A percentile compares a stretch with the other conserved stretches of the same genome.
Conservation (phyloP, 2,329 filamentous ascomycete genomes). For the Neopestalotiopsis clavispora region DNA sequence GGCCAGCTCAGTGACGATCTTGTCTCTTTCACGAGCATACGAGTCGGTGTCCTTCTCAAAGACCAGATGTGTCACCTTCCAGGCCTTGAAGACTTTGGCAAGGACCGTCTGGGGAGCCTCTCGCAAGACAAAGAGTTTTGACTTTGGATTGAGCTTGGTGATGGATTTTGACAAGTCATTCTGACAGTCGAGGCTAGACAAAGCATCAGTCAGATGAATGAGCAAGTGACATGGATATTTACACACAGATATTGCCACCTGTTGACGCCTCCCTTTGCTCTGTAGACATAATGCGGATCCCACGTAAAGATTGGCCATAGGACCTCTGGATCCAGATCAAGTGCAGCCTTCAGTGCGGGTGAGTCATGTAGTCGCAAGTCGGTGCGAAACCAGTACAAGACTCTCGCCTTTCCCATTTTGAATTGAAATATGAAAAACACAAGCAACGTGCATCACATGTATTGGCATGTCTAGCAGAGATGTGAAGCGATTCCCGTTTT, state of each 20-base stretch:
- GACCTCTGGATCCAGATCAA: slow-evolving; percentile 70
- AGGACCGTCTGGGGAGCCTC: slow-evolving; percentile 75
- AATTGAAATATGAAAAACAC: background rate
- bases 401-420: slow-evolving; percentile 49
- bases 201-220: slow-evolving; percentile 16
- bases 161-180: slow-evolving; percentile 71
- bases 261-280: slow-evolving; percentile 71
- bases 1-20: slow-evolving; percentile 61
- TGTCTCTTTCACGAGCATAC: slow-evolving; percentile 70
- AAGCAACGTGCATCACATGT: background rate
- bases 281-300: slow-evolving; percentile 82
- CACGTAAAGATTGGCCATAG: slow-evolving; percentile 81
- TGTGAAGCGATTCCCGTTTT: background rate
- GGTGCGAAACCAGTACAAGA: slow-evolving; percentile 81
- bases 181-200: slow-evolving; percentile 70
- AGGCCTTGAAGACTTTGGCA: slow-evolving; percentile 74
- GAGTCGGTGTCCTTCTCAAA: slow-evolving; percentile 82
- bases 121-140: slow-evolving; percentile 73
- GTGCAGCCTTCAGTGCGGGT: slow-evolving; percentile 72
- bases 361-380: slow-evolving; percentile 80
- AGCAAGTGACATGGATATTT: background rate
- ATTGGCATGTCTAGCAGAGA: background rate
- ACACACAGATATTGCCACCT: slow-evolving; percentile 73
- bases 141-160: slow-evolving; percentile 67
- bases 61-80: slow-evolving; percentile 76